Evolutionary conservation across 805 yeast species (phyloP), one percentile per base, ranked within the genome.

Genomic region (Clavispora santaluciae): DNA sequence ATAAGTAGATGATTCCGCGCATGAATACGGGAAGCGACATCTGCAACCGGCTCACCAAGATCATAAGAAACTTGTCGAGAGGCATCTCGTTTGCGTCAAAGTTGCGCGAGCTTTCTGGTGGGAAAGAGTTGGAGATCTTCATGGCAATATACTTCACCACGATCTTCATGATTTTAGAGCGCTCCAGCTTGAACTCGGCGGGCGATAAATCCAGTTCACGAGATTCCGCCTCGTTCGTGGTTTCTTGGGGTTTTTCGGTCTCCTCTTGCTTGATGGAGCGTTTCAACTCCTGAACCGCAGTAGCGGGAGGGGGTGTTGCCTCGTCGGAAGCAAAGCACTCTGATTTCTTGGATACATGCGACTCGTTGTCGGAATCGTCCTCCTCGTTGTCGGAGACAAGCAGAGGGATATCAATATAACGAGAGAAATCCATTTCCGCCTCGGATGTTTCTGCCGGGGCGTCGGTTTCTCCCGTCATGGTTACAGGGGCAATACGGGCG

Each of bases 91-190:
- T 44, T 2, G 54, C 49, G 28, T 51, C 52, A 13, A 41, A 40
- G 5, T 46, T 41, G 3, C 53, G 41, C 11, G 68, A 59, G 3
- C 63, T 53, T 33, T 60, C 67, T 5, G 73, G 72, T 13, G 75
- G 75, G 48, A 68, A 69, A 3, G 71, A 61, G 44, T 69, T 68
- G 23, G 63, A 59, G 40, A 70, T 69, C 45, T 70, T 70, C 46
- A 67, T 66, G 4, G 73, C 64, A 25, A 68, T 54, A 44, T 69
- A 70, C 48, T 68, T 68, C 26, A 69, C 71, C 17, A 68, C 59
- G 7, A 69, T 59, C 36, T 61, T 63, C 75, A 70, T 70, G 24
- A 70, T 53, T 43, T 66, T 65, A 33, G 53, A 59, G 38, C 68
- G 56, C 46, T 68, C 69, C 15, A 49, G 40, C 35, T 55, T 54